Conservation (phyloP, 1,139 yeast species). For the Blastobotrys malaysiensis region DNA sequence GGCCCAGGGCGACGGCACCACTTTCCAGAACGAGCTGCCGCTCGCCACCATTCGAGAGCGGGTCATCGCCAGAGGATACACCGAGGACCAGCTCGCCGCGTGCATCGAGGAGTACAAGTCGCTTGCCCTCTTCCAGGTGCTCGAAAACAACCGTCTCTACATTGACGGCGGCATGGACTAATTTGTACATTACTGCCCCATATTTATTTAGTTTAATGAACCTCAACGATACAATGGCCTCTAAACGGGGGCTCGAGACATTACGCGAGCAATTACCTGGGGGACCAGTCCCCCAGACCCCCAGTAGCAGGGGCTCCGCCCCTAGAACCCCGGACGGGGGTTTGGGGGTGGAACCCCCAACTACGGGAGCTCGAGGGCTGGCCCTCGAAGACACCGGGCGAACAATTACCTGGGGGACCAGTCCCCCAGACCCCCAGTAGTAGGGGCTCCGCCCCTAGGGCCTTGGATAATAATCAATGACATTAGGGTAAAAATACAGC, state of each 20-base stretch:
- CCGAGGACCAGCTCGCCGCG: conserved; percentile 68
- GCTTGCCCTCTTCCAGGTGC: conserved; percentile 2
- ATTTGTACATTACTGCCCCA: not conserved
- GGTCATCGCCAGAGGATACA: conserved; percentile 79
- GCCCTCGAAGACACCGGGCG: not conserved
- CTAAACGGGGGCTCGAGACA: too few species aligned
- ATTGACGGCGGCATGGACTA: not conserved
- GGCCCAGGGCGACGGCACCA: conserved; percentile 35
- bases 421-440: too few species aligned
- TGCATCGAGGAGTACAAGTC: conserved; percentile 62
- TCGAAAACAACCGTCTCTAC: not conserved
- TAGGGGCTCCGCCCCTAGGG: too few species aligned
- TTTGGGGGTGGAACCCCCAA: too few species aligned
- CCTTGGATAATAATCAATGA: too few species aligned
- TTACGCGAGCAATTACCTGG: not conserved
- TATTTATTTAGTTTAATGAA: not conserved
- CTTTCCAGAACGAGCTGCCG: conserved; percentile 34
- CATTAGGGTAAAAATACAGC: not conserved
- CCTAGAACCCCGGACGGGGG: too few species aligned
- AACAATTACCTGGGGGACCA: too few species aligned
- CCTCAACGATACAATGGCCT: too few species aligned
- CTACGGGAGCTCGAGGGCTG: too few species aligned
- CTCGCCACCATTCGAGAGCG: conserved; percentile 57
- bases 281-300: too few species aligned
- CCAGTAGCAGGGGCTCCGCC: too few species aligned